Base-by-base conservation (phyloP, 1,139 yeast species). In the Candida sanyaensis region DNA sequence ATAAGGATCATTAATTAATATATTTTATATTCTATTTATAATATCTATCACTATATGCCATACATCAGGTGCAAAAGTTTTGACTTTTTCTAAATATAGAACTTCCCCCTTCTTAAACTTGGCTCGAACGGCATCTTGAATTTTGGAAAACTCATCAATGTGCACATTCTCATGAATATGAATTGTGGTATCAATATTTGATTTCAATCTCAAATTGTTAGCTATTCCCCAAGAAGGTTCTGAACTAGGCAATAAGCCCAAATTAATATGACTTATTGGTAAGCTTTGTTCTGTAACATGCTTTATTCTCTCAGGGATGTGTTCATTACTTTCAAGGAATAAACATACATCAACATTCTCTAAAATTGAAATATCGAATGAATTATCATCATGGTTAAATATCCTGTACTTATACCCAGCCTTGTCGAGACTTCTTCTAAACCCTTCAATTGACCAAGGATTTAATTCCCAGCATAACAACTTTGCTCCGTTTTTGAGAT, bases 51-150 rank as follows among this genome's bases (percentile, higher is more conserved):
- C 88, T 5, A 86, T 69, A 57, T 89, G 97, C 86, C 89, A 86
- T 2, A 89, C 81, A 44, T 86, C 95, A 0, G 96, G 96, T 0
- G 96, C 96, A 72, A 84, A 90, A 0, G 93, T 87, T 66, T 89
- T 89, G 47, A 90, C 87, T 55, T 72, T 80, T 51, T 85, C 87
- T 2, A 80, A 52, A 50, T 77, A 77, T 2, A 44, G 11, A 4
- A 65, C 55, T 2, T 34, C 41, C 4, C 62, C 54, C 5, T 45
- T 31, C 0, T 26, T 31, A 45, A 63, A 66, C 17, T 41, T 42
- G 1, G 46, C 23, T 8, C 37, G 38, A 2, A 55, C 54, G 6
- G 47, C 43, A 6, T 41, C 21, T 49, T 62, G 46, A 61, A 83
- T 77, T 1, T 46, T 32, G 0, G 64, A 69, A 21, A 87, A 62